phyloP scores from a whole-genome alignment of 345 rosid species.

The Punica granatum region DNA sequence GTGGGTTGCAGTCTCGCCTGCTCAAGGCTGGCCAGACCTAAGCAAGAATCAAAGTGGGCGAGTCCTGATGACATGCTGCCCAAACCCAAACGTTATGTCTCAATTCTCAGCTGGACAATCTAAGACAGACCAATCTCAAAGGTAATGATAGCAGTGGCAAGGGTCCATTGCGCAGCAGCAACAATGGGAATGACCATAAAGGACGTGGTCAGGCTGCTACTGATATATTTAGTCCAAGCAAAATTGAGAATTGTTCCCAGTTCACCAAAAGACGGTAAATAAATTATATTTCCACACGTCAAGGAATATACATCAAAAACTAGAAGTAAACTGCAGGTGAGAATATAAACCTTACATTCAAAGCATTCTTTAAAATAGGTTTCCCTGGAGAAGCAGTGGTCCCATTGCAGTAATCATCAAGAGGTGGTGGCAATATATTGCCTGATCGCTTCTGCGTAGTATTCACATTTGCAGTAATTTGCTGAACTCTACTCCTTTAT shows the following conservation, averaged over 20 bases:
- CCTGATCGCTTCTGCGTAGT: conserved; percentile 51
- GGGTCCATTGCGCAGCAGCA: neutral
- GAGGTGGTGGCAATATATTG: conserved; percentile 65
- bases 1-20: neutral
- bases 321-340: neutral
- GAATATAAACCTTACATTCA: conserved; percentile 46
- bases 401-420: conserved; percentile 49
- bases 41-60: neutral
- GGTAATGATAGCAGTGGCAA: neutral
- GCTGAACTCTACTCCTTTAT: conserved; percentile 81
- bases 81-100: neutral
- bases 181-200: neutral
- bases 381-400: conserved; percentile 39
- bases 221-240: neutral
- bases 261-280: neutral
- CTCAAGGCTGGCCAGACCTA: neutral
- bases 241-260: neutral
- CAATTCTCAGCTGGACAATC: no score
- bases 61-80: neutral
- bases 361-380: conserved; percentile 34
- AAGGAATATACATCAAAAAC: no score
- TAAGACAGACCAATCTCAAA: neutral
- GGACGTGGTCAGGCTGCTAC: neutral
- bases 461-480: conserved; percentile 58
- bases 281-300: no score